These are phyloP conservation scores for Ehretia macrophylla DNA, from an alignment of 257 asterid genomes.

Conservation along the genomic window DNA sequence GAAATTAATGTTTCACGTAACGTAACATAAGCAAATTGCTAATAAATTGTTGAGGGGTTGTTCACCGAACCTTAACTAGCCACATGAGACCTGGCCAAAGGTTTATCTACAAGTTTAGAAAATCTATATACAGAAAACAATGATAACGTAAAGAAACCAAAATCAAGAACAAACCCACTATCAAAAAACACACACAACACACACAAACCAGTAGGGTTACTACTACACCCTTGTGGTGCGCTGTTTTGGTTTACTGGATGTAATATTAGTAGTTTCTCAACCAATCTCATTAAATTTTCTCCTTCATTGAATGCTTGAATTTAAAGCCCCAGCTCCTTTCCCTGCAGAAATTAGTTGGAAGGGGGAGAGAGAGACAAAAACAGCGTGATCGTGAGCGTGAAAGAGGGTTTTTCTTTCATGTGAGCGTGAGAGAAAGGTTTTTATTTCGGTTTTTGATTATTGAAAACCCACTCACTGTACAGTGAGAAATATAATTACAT, in stretches of 20 bases:
- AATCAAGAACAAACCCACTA: slow-evolving; percentile 8
- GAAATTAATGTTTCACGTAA: slow-evolving; percentile 8
- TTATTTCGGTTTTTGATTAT: slow-evolving; percentile 5
- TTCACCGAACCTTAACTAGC: slow-evolving; percentile 77
- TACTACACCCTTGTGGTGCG: slow-evolving; percentile 6
- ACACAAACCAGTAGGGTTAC: not conserved
- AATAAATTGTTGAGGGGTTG: slow-evolving; percentile 68
- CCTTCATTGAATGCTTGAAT: slow-evolving; percentile 69
- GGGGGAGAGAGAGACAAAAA: slow-evolving; percentile 21
- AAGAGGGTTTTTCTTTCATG: too few relatives aligned
- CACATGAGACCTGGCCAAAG: slow-evolving; percentile 35
- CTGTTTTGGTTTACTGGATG: slow-evolving; percentile 2
- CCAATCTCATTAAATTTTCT: slow-evolving; percentile 64
- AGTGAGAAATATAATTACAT: too few relatives aligned
- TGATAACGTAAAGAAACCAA: slow-evolving; percentile 23
- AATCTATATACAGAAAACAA: too few relatives aligned
- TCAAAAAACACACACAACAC: not conserved
- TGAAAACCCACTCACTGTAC: too few relatives aligned
- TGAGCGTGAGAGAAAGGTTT: too few relatives aligned
- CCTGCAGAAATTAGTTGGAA: slow-evolving; percentile 56
- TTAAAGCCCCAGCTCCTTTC: slow-evolving; percentile 52
- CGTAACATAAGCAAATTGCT: slow-evolving; percentile 35
- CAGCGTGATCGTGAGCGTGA: not conserved
- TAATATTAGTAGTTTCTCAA: slow-evolving; percentile 53
- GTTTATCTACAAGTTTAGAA: slow-evolving; percentile 28